Conservation (phyloP, 257 asterid species). For the Cynanchum wilfordii region DNA sequence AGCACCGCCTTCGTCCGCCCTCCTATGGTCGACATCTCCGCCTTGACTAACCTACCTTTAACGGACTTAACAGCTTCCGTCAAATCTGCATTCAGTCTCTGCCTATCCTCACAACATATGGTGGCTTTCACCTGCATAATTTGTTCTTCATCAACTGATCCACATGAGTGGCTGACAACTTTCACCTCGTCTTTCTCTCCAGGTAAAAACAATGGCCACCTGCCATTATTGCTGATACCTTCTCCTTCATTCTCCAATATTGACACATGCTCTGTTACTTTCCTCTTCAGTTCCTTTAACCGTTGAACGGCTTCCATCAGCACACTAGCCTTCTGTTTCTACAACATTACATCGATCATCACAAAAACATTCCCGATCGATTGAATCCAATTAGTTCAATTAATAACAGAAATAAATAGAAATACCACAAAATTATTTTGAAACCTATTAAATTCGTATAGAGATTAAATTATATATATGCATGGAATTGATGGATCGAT, state of each 20-base stretch:
- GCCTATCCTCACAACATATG: conserved; percentile 37
- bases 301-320: conserved; percentile 29
- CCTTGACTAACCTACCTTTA: conserved; percentile 28
- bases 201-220: conserved; percentile 24
- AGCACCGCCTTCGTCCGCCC: conserved; percentile 40
- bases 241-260: not conserved
- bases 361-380: no score
- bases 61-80: conserved; percentile 20
- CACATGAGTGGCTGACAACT: conserved; percentile 1
- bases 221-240: conserved; percentile 1
- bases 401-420: no score
- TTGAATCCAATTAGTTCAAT: no score
- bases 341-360: not conserved
- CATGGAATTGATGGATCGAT: not conserved
- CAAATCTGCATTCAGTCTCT: conserved; percentile 23
- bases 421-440: no score
- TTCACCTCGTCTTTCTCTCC: conserved; percentile 29
- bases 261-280: conserved; percentile 16
- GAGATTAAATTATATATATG: not conserved
- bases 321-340: conserved; percentile 38
- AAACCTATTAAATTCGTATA: no score
- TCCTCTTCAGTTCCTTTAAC: conserved; percentile 27
- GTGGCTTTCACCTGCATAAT: conserved; percentile 11
- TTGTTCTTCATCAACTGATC: not conserved
- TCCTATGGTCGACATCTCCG: conserved; percentile 39